Conservation (phyloP, 164 flowering plant species). For the Berberis vulgaris region DNA sequence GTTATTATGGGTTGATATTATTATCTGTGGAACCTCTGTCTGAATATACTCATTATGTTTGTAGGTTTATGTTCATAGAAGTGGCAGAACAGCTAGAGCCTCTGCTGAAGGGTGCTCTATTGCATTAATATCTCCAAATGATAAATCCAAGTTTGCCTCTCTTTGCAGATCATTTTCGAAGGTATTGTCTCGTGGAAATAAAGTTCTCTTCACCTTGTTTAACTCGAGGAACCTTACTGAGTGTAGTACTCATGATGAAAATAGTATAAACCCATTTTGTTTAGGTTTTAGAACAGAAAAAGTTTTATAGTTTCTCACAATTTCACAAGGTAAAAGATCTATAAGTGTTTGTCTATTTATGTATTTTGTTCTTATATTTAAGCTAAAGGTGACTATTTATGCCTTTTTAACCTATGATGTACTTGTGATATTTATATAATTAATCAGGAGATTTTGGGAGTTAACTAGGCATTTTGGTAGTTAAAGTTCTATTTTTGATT, state of each 20-base stretch:
- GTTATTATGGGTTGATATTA: background rate
- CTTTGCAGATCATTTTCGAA: constrained; percentile 87
- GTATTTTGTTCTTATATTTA: too few species aligned
- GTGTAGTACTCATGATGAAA: background rate
- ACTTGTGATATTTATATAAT: too few species aligned
- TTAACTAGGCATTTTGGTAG: too few species aligned
- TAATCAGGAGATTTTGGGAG: too few species aligned
- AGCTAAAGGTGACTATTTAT: too few species aligned
- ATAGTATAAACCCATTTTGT: background rate
- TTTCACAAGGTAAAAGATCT: background rate
- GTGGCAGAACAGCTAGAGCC: constrained; percentile 98
- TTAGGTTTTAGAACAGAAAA: too few species aligned
- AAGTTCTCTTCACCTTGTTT: background rate
- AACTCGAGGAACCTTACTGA: background rate
- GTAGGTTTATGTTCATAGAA: constrained; percentile 92
- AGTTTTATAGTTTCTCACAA: background rate
- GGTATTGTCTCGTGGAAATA: constrained; percentile 28
- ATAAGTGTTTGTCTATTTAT: too few species aligned
- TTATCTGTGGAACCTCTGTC: constrained; percentile 2
- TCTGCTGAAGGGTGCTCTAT: constrained; percentile 90
- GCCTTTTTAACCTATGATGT: too few species aligned
- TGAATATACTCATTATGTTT: background rate
- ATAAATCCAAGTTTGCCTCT: constrained; percentile 71
- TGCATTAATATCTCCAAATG: constrained; percentile 74
- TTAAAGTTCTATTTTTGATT: too few species aligned